Evolutionary conservation across 331 rosid genomes (phyloP), one percentile per base, ranked within the genome.

Genomic region (Telfairia occidentalis): DNA sequence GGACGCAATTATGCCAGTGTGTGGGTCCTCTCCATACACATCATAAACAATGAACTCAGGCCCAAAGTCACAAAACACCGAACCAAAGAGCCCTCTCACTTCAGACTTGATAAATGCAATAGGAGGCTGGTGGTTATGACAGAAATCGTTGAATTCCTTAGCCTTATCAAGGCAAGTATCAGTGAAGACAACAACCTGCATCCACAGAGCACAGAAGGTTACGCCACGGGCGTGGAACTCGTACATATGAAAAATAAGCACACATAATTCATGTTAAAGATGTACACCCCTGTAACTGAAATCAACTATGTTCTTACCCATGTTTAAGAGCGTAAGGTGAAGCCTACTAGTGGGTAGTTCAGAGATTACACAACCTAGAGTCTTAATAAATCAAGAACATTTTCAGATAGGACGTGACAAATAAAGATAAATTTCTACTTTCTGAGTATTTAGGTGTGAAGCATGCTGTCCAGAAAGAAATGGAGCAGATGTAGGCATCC

Each of bases 71-170:
- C 96, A 93, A 78, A 93, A 91, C 34, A 88, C 87, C 4, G 90
- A 88, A 79, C 98, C 98, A 82, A 93, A 93, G 76, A 93, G 91
- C 75, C 98, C 98, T 80, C 97, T 87, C 19, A 90, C 97, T 88
- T 93, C 98, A 59, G 92, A 74, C 82, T 88, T 91, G 42, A 93
- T 88, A 80, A 93, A 93, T 73, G 98, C 78, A 72, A 93, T 86
- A 30, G 98, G 88, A 79, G 96, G 98, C 77, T 91, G 89, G 87
- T 91, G 96, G 78, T 76, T 84, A 79, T 87, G 98, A 40, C 97
- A 88, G 83, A 88, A 89, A 80, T 91, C 88, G 74, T 91, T 75
- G 86, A 85, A 89, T 78, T 89, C 95, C 67, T 80, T 80, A 50
- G 97, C 98, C 66, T 86, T 84, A 76, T 90, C 85, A 71, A 87